phyloP scores from a whole-genome alignment of 1,284 basidiomycete species.

The Tylopilus sp. region DNA sequence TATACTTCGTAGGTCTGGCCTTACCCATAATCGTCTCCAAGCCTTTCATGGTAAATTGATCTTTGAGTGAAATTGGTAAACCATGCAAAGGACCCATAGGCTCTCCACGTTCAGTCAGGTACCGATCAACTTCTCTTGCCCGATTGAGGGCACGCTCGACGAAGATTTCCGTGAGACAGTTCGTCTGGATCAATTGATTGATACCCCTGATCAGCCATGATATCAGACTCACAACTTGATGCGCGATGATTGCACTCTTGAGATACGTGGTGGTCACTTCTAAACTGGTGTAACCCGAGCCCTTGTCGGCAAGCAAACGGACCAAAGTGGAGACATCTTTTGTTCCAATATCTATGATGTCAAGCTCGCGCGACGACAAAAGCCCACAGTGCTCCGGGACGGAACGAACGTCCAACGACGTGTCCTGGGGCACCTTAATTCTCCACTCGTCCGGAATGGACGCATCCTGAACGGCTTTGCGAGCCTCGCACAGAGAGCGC shows the following conservation, averaged over 20 bases:
- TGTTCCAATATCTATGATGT: constrained; percentile 57
- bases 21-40: constrained; percentile 55
- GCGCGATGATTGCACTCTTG: constrained; percentile 78
- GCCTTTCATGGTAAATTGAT: constrained; percentile 56
- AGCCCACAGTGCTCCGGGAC: constrained; percentile 61
- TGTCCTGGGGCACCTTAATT: constrained; percentile 39
- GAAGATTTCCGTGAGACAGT: constrained; percentile 72
- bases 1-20: neutral
- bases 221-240: constrained; percentile 64
- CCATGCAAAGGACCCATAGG: constrained; percentile 57
- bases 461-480: constrained; percentile 22
- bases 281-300: constrained; percentile 47
- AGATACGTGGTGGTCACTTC: constrained; percentile 74
- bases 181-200: constrained; percentile 42
- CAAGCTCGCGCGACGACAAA: constrained; percentile 58
- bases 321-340: constrained; percentile 35
- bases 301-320: constrained; percentile 41
- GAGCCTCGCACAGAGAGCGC: constrained; percentile 20
- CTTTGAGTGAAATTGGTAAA: constrained; percentile 62
- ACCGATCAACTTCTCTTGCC: constrained; percentile 58
- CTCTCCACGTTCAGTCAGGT: constrained; percentile 36
- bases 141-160: constrained; percentile 56
- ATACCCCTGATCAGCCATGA: neutral
- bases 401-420: constrained; percentile 52
- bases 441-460: constrained; percentile 28